Conservation (phyloP, 805 yeast species). For the Spathaspora boniae region DNA sequence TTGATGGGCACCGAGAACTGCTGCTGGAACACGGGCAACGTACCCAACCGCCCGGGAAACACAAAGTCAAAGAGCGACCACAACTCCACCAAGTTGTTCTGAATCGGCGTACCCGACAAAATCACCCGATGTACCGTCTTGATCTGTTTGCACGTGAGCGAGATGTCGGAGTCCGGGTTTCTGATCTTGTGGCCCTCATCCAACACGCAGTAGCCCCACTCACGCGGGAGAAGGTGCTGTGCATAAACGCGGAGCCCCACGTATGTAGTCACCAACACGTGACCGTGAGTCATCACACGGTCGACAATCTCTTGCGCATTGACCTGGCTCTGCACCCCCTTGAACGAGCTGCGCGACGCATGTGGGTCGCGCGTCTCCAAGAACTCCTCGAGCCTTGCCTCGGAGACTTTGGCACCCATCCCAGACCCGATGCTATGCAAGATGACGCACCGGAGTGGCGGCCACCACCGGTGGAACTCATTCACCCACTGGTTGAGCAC, state of each 20-base stretch:
- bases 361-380: conserved; percentile 43
- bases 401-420: conserved; percentile 45
- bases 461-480: conserved; percentile 98
- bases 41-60: conserved; percentile 91
- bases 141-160: conserved; percentile 79
- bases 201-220: conserved; percentile 87
- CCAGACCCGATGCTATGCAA: conserved; percentile 92
- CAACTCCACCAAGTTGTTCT: conserved; percentile 83
- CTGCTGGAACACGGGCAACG: conserved; percentile 88
- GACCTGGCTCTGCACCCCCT: conserved; percentile 27
- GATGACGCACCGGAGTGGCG: conserved; percentile 81
- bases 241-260: conserved; percentile 77
- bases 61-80: conserved; percentile 96
- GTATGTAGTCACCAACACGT: conserved; percentile 86
- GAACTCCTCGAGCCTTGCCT: conserved; percentile 49
- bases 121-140: conserved; percentile 84
- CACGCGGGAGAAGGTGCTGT: conserved; percentile 54
- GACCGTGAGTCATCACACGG: conserved; percentile 64
- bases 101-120: conserved; percentile 94
- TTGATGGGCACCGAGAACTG: conserved; percentile 93
- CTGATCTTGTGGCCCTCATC: conserved; percentile 98
- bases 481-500: conserved; percentile 96
- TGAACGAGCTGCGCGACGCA: conserved; percentile 15
- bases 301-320: conserved; percentile 50
- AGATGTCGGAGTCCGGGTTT: conserved; percentile 87